Evolutionary conservation across 116 monocot species (phyloP).

Genomic region (Posidonia oceanica): DNA sequence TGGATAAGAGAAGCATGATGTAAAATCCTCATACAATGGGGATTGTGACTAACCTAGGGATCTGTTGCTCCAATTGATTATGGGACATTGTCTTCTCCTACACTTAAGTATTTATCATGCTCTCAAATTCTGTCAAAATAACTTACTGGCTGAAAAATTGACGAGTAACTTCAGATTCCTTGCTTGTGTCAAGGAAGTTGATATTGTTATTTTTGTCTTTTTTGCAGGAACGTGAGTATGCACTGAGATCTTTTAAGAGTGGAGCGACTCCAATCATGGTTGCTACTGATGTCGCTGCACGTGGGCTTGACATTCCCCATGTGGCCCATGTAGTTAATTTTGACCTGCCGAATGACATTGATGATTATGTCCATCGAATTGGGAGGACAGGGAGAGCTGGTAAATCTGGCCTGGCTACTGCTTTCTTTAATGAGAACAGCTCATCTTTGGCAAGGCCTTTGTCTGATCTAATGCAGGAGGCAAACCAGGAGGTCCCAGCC

Average conservation of each 20-base stretch:
- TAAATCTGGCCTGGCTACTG: slow-evolving; percentile 60
- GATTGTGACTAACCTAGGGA: too few relatives aligned
- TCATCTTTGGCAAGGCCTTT: slow-evolving; percentile 37
- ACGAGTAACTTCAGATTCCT: not conserved
- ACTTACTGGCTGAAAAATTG: too few relatives aligned
- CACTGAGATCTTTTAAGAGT: slow-evolving; percentile 72
- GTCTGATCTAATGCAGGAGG: slow-evolving; percentile 66
- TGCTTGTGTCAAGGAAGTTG: not conserved
- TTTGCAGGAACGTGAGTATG: slow-evolving; percentile 60
- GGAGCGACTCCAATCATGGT: slow-evolving; percentile 66
- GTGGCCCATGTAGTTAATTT: slow-evolving; percentile 78
- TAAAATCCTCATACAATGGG: too few relatives aligned
- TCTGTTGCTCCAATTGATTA: too few relatives aligned
- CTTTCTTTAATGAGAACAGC: slow-evolving; percentile 82
- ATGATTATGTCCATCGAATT: slow-evolving; percentile 82
- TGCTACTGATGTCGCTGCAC: slow-evolving; percentile 77
- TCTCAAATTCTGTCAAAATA: too few relatives aligned
- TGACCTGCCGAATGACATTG: slow-evolving; percentile 71
- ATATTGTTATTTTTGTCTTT: not conserved
- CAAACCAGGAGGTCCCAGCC: slow-evolving; percentile 71
- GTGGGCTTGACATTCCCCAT: slow-evolving; percentile 83
- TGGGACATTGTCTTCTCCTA: too few relatives aligned
- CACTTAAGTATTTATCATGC: too few relatives aligned
- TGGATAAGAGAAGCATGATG: too few relatives aligned
- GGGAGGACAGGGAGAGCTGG: slow-evolving; percentile 79